Evolutionary conservation across 306 rosid species (phyloP).

Genomic region (Cucurbita argyrosperma): DNA sequence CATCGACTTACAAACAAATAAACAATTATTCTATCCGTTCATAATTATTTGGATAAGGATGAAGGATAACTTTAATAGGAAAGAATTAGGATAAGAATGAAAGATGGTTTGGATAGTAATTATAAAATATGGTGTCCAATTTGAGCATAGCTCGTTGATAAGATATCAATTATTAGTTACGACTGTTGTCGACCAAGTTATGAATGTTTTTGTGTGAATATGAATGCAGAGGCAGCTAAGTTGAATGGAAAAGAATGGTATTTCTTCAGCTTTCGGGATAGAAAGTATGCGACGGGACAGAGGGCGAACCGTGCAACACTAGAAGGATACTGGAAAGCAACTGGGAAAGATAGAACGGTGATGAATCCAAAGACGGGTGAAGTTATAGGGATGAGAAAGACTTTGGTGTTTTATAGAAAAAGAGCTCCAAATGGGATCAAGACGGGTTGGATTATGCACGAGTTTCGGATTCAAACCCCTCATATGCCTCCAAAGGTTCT

Average conservation of each 20-base stretch:
- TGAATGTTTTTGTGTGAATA: no score
- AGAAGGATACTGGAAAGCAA: slow-evolving; percentile 60
- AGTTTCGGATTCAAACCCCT: slow-evolving; percentile 56
- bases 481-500: slow-evolving; percentile 49
- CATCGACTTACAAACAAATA: no score
- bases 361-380: slow-evolving; percentile 19
- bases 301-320: slow-evolving; percentile 45
- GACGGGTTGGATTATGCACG: slow-evolving; percentile 61
- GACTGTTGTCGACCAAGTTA: no score
- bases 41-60: background rate
- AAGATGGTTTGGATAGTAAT: background rate
- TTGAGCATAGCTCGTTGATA: no score
- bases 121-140: no score
- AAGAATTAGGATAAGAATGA: background rate
- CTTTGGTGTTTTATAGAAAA: slow-evolving; percentile 43
- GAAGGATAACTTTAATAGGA: background rate
- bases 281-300: slow-evolving; percentile 40
- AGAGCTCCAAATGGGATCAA: slow-evolving; percentile 18
- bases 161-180: no score
- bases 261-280: slow-evolving; percentile 56
- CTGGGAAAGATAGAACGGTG: slow-evolving; percentile 50
- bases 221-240: slow-evolving; percentile 38
- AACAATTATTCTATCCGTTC: no score
- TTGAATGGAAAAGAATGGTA: slow-evolving; percentile 52
- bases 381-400: slow-evolving; percentile 54